Base-by-base conservation (phyloP, 169 alveolate species). In the Plasmodium cynomolgi region DNA sequence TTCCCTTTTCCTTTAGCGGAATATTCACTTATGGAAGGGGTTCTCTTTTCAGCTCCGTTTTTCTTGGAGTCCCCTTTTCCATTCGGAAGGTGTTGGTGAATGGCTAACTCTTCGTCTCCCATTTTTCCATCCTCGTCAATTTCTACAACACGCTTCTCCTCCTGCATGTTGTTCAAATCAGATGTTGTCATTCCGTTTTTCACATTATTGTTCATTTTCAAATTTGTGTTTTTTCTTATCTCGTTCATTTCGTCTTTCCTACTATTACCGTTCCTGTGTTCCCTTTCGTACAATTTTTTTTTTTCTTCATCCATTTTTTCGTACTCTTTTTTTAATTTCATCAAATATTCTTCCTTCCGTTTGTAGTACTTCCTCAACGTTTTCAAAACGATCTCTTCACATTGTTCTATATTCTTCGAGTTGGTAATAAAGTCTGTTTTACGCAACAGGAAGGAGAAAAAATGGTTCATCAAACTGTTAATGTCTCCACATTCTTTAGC, bases 341-440 rank as follows among this genome's bases (percentile, higher is more conserved):
- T 74, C 58, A 96, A 79, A 77, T 97, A 96, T 92, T 95, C 98
- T 84, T 96, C 97, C 85, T 96, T 95, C 88, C 96, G 96, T 90
- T 92, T 94, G 88, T 95, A 93, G 26, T 96, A 96, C 83, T 96
- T 96, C 44, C 96, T 95, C 47, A 97, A 93, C 44, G 95, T 86
- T 17, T 90, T 91, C 80, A 82, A 73, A 58, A 97, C 96, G 68
- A 96, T 83, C 8, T 88, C 85, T 84, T 92, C 95, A 58, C 97
- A 98, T 85, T 93, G 93, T 44, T 95, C 98, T 80, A 86, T 86
- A 75, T 84, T 93, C 74, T 54, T 68, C 96, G 90, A 95, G 85
- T 96, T 97, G 17, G 98, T 83, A 96, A 95, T 98, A 96, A 98
- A 99, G 96, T 99, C 99, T 26, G 99, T 98, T 96, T 98, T 98